A percentile compares a stretch with the other conserved stretches of the same genome.
These are phyloP conservation scores for Ogataea pilisensis DNA, from an alignment of 805 yeast genomes.

Conservation along the genomic window DNA sequence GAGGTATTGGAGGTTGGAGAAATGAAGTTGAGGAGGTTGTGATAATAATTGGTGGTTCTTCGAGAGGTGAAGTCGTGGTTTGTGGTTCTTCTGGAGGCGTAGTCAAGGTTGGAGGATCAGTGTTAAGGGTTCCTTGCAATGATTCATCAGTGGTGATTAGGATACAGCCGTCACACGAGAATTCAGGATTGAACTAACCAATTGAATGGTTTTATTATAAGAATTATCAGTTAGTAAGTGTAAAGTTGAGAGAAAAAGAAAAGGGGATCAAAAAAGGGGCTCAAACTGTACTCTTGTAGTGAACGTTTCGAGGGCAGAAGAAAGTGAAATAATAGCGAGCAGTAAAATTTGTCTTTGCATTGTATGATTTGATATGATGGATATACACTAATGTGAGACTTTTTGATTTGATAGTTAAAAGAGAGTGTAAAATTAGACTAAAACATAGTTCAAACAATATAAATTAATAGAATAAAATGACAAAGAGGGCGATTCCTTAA, in stretches of 20 bases:
- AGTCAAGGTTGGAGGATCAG: constrained; percentile 12
- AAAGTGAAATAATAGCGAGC: too few species aligned
- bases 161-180: constrained; percentile 25
- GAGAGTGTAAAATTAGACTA: too few species aligned
- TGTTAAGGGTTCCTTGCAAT: constrained; percentile 22
- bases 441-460: too few species aligned
- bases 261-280: neutral
- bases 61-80: constrained; percentile 12
- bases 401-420: too few species aligned
- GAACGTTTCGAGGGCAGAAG: neutral
- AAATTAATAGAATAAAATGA: too few species aligned
- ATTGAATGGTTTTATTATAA: too few species aligned
- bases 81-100: constrained; percentile 8
- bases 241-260: neutral
- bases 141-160: constrained; percentile 26
- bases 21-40: constrained; percentile 1
- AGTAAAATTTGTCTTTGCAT: too few species aligned
- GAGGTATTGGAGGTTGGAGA: constrained; percentile 2
- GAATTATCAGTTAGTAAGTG: too few species aligned
- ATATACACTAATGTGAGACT: too few species aligned
- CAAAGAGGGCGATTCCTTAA: too few species aligned
- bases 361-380: too few species aligned
- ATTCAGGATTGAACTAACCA: constrained; percentile 28
- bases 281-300: neutral
- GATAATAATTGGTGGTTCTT: constrained; percentile 7